Conservation (phyloP, 2,329 filamentous ascomycete genomes). For the Trichoderma gracile region DNA sequence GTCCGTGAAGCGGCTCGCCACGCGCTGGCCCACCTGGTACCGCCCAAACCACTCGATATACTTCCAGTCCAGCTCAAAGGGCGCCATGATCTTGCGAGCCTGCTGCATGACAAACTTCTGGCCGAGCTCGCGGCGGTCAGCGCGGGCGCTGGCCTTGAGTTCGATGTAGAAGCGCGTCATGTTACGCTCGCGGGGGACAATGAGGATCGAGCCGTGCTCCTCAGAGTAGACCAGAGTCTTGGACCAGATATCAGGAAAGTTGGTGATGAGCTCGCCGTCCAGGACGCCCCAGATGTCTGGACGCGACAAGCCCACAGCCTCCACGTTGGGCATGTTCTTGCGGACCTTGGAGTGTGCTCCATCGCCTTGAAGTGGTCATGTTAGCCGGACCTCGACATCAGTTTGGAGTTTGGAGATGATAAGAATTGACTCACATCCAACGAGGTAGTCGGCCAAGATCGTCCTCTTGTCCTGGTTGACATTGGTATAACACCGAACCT, state of each 20-base stretch:
- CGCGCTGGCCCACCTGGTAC: constrained; percentile 66
- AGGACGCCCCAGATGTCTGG: constrained; percentile 54
- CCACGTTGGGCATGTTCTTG: constrained; percentile 58
- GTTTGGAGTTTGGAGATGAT: too few relatives aligned
- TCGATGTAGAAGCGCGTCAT: constrained; percentile 67
- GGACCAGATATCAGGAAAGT: constrained; percentile 62
- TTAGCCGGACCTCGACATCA: background rate
- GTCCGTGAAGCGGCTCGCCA: constrained; percentile 58
- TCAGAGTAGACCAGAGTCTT: constrained; percentile 60
- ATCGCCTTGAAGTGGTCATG: constrained; percentile 50
- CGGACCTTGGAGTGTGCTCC: constrained; percentile 72
- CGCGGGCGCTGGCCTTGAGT: constrained; percentile 49
- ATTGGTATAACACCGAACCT: constrained; percentile 54
- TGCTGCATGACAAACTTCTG: constrained; percentile 62
- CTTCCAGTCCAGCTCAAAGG: constrained; percentile 65
- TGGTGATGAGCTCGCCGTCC: constrained; percentile 45
- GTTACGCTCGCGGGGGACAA: constrained; percentile 64
- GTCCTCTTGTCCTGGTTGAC: constrained; percentile 52
- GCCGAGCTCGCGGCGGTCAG: constrained; percentile 63
- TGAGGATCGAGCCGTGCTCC: constrained; percentile 59
- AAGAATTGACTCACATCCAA: constrained; percentile 62
- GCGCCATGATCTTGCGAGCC: constrained; percentile 64
- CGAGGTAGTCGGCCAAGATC: constrained; percentile 62
- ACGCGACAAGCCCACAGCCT: constrained; percentile 58
- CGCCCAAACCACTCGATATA: constrained; percentile 59